These are phyloP conservation scores for Exophiala viscosa DNA, from an alignment of 2,329 filamentous ascomycete genomes.

Conservation along the genomic window DNA sequence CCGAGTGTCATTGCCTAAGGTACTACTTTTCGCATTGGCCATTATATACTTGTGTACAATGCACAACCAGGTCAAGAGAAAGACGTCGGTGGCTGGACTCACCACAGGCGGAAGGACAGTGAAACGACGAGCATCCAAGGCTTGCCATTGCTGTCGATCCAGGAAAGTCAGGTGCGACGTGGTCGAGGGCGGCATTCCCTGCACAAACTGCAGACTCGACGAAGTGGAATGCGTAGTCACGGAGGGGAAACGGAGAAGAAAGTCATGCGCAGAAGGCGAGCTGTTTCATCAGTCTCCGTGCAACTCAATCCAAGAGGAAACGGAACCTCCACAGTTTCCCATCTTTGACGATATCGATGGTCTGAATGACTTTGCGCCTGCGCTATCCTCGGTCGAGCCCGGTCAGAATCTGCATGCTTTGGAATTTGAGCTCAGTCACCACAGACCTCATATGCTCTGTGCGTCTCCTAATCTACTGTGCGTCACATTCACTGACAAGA, in stretches of 20 bases:
- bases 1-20: too few species aligned
- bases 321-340: constrained; percentile 26
- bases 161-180: constrained; percentile 94
- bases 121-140: constrained; percentile 85
- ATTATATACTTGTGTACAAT: constrained; percentile 2
- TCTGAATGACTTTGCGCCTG: constrained; percentile 18
- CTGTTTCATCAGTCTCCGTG: constrained; percentile 23
- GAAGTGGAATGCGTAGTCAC: constrained; percentile 58
- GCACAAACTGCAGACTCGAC: constrained; percentile 72
- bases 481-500: constrained; percentile 7
- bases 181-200: constrained; percentile 77
- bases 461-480: constrained; percentile 33
- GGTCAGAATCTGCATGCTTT: constrained; percentile 31
- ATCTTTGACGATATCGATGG: constrained; percentile 31
- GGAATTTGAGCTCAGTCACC: constrained; percentile 46
- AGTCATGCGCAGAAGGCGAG: constrained; percentile 55
- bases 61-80: constrained; percentile 48
- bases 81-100: constrained; percentile 55
- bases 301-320: constrained; percentile 24
- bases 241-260: constrained; percentile 74
- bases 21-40: not conserved
- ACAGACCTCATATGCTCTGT: constrained; percentile 64
- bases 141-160: constrained; percentile 81
- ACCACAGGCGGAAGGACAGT: constrained; percentile 54
- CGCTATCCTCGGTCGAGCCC: constrained; percentile 1